Evolutionary conservation across 352 stramenopile genomes (phyloP).

Genomic region (Albugo laibachii): DNA sequence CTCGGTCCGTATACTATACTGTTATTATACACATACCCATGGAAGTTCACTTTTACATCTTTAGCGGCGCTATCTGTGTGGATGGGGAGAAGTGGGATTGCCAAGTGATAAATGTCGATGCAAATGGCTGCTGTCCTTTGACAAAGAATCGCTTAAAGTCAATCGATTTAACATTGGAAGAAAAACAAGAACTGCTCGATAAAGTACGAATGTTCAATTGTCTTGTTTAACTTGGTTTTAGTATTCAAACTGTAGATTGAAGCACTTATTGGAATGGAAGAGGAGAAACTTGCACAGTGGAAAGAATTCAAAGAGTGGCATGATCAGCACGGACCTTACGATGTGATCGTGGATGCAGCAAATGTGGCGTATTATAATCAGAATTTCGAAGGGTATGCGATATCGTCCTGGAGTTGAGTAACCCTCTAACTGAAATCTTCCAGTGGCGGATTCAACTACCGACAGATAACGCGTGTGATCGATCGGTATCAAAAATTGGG

Average conservation of each 20-base stretch:
- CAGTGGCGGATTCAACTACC: constrained; percentile 86
- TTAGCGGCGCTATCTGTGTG: constrained; percentile 36
- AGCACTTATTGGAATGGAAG: constrained; percentile 51
- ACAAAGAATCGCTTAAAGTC: constrained; percentile 40
- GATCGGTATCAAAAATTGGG: constrained; percentile 72
- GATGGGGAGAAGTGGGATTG: constrained; percentile 34
- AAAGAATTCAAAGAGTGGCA: constrained; percentile 70
- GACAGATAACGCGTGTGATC: constrained; percentile 89
- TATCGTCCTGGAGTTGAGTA: not conserved
- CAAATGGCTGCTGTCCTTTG: constrained; percentile 30
- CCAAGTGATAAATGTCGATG: constrained; percentile 26
- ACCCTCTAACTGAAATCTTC: not conserved
- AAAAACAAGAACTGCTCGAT: constrained; percentile 23
- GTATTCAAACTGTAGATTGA: constrained; percentile 23
- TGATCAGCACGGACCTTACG: constrained; percentile 43
- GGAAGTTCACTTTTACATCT: not conserved
- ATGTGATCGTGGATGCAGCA: constrained; percentile 92
- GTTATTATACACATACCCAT: not conserved
- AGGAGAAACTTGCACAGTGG: constrained; percentile 55
- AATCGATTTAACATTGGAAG: constrained; percentile 28
- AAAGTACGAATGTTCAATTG: constrained; percentile 19
- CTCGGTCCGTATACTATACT: constrained; percentile 14
- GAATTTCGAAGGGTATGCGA: constrained; percentile 83
- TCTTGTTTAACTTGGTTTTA: not conserved
- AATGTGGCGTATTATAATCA: constrained; percentile 97